A percentile compares a stretch with the other conserved stretches of the same genome.
Evolutionary conservation across 2,329 filamentous ascomycete genomes (phyloP).

Genomic region (Fusarium clavum): DNA sequence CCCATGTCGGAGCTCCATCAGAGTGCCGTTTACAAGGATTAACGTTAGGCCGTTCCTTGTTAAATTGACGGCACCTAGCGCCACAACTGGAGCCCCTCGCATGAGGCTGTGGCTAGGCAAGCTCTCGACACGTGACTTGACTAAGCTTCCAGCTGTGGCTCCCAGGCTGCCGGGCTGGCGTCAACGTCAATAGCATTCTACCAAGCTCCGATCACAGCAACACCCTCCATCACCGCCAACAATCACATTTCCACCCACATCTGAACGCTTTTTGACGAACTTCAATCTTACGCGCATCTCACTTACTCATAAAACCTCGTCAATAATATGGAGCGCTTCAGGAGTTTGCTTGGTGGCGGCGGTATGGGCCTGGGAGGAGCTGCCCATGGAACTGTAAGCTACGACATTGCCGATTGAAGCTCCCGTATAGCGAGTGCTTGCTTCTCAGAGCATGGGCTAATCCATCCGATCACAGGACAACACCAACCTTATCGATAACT

Average conservation of each 20-base stretch:
- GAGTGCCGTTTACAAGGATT: constrained; percentile 44
- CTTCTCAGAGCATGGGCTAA: constrained; percentile 16
- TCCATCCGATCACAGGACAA: constrained; percentile 74
- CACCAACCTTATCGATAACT: constrained; percentile 94
- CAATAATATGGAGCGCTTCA: constrained; percentile 85
- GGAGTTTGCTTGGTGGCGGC: constrained; percentile 84
- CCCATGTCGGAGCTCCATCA: constrained; percentile 32
- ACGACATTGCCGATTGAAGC: constrained; percentile 23
- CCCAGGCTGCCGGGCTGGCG: constrained; percentile 51
- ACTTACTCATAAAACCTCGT: constrained; percentile 18
- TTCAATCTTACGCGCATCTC: background rate
- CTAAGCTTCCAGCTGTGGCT: constrained; percentile 47
- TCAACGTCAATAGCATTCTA: constrained; percentile 49
- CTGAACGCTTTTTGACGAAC: constrained; percentile 2
- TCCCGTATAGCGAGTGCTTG: constrained; percentile 3
- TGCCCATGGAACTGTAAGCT: constrained; percentile 55
- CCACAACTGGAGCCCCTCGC: constrained; percentile 18
- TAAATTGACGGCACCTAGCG: constrained; percentile 2
- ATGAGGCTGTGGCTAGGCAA: constrained; percentile 28
- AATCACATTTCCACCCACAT: constrained; percentile 23
- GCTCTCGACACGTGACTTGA: constrained; percentile 43
- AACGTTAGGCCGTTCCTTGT: constrained; percentile 47
- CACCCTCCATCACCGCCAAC: constrained; percentile 32
- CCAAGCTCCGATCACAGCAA: constrained; percentile 42
- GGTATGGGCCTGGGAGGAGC: constrained; percentile 72